phyloP scores from a whole-genome alignment of 345 rosid species.

The Eucalyptus tenuipes region DNA sequence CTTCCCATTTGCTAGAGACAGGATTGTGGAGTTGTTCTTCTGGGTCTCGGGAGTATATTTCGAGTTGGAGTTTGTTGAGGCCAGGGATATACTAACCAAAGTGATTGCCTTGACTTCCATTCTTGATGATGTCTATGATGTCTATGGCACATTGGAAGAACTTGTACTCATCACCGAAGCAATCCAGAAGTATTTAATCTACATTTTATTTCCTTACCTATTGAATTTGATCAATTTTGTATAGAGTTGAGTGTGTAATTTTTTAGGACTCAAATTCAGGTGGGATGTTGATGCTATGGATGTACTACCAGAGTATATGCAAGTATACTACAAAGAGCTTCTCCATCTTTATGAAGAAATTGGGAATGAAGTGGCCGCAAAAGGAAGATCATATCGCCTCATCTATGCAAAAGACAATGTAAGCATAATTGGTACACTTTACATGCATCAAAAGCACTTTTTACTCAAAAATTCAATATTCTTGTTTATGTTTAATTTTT shows the following conservation, averaged over 20 bases:
- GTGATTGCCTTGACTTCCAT: slow-evolving; percentile 2
- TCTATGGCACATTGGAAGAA: slow-evolving; percentile 18
- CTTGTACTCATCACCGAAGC: slow-evolving; percentile 5
- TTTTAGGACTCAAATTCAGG: not conserved
- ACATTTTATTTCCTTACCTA: not conserved
- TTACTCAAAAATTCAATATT: accelerated
- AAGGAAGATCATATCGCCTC: slow-evolving; percentile 1
- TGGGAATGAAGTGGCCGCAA: slow-evolving; percentile 1
- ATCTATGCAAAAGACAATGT: slow-evolving; percentile 17
- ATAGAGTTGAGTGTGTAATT: not conserved
- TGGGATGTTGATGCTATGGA: slow-evolving; percentile 6
- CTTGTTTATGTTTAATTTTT: not conserved
- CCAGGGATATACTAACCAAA: slow-evolving; percentile 7
- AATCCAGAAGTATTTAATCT: slow-evolving; percentile 2
- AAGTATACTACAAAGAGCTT: slow-evolving; percentile 10
- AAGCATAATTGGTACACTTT: not conserved
- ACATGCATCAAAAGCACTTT: not conserved
- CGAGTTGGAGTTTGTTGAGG: not conserved
- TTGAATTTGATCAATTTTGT: not conserved
- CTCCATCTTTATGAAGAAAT: slow-evolving; percentile 10
- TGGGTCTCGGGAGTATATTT: not conserved
- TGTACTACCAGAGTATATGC: slow-evolving; percentile 16
- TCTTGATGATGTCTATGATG: slow-evolving; percentile 18
- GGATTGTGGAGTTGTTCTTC: not conserved
- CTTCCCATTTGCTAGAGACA: not conserved